Evolutionary conservation across 2,329 filamentous ascomycete species (phyloP).

Genomic region (Pseudocercospora ulei): DNA sequence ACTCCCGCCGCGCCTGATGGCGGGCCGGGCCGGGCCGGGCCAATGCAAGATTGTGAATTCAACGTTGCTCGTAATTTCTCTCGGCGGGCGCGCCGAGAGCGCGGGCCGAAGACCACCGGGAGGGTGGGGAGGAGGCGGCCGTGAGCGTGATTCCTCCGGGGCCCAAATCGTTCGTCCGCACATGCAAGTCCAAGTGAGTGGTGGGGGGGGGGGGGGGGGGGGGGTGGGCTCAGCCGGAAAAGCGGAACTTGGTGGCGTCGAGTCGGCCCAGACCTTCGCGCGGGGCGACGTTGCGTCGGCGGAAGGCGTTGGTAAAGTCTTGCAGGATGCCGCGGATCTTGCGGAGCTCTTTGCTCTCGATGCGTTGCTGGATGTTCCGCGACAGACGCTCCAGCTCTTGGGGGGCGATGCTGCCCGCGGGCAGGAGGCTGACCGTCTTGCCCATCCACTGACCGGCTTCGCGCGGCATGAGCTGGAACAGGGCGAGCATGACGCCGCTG

Average conservation of each 20-base stretch:
- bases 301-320: slow-evolving; percentile 93
- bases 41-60: no score
- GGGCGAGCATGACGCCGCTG: slow-evolving; percentile 76
- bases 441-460: slow-evolving; percentile 76
- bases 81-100: no score
- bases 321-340: slow-evolving; percentile 79
- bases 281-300: slow-evolving; percentile 88
- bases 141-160: no score
- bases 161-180: no score
- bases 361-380: slow-evolving; percentile 64
- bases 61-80: no score
- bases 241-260: slow-evolving; percentile 80
- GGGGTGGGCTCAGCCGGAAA: slow-evolving; percentile 41
- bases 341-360: slow-evolving; percentile 58
- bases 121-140: no score
- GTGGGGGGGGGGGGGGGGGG: no score
- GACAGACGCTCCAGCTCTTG: slow-evolving; percentile 73
- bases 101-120: no score
- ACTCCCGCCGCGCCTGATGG: no score
- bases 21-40: no score
- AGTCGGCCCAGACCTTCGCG: slow-evolving; percentile 79
- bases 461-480: slow-evolving; percentile 77
- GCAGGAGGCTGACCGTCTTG: slow-evolving; percentile 71
- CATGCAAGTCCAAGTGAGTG: no score
- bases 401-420: slow-evolving; percentile 67